A percentile compares a stretch with the other conserved stretches of the same genome.
phyloP scores from a whole-genome alignment of 257 asterid genomes.

The Salvia splendens region DNA sequence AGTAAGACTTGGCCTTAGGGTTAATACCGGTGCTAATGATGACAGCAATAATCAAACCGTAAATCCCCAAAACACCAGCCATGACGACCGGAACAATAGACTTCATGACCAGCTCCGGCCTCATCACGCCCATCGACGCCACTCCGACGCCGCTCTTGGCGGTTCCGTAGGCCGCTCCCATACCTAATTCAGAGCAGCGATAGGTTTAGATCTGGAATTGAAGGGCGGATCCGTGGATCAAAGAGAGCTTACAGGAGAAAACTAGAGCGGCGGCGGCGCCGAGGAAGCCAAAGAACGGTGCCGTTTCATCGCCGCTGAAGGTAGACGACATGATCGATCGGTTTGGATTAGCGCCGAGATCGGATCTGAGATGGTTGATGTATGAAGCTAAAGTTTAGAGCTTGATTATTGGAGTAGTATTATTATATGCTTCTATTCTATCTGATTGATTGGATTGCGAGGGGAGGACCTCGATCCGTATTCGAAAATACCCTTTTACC shows the following conservation, averaged over 20 bases:
- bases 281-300: constrained; percentile 52
- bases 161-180: constrained; percentile 80
- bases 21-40: constrained; percentile 33
- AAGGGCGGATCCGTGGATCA: constrained; percentile 5
- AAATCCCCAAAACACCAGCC: constrained; percentile 76
- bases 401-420: too few species aligned
- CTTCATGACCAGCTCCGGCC: constrained; percentile 79
- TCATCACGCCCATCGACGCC: constrained; percentile 75
- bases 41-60: constrained; percentile 69
- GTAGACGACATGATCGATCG: constrained; percentile 45
- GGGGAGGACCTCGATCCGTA: too few species aligned
- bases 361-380: constrained; percentile 38
- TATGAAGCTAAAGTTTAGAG: too few species aligned
- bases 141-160: constrained; percentile 78
- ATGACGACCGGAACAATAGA: constrained; percentile 71
- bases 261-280: constrained; percentile 49
- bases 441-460: too few species aligned
- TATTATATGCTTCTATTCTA: too few species aligned
- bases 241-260: constrained; percentile 52
- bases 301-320: constrained; percentile 78
- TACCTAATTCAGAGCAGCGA: constrained; percentile 32
- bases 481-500: too few species aligned
- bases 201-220: constrained; percentile 31
- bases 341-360: constrained; percentile 31
- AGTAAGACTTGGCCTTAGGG: too few species aligned